These are phyloP conservation scores for Gastrolobium villosum DNA, from an alignment of 306 rosid species.

Conservation along the genomic window DNA sequence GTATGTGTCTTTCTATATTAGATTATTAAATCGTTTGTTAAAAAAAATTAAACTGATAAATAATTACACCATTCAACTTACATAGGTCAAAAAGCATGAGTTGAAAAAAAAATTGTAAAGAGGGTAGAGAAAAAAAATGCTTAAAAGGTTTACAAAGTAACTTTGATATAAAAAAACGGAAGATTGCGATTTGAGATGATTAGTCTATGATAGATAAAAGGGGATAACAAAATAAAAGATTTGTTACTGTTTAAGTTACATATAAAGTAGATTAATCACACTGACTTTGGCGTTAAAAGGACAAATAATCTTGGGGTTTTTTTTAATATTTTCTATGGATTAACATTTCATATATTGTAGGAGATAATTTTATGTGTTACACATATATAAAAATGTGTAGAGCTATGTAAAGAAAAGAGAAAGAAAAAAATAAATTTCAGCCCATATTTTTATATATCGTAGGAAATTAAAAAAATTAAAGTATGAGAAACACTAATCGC, in stretches of 20 bases:
- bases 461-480: too few relatives aligned
- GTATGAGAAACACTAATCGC: too few relatives aligned
- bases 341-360: too few relatives aligned
- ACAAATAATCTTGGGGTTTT: neutral
- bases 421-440: too few relatives aligned
- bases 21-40: too few relatives aligned
- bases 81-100: neutral
- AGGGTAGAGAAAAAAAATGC: neutral
- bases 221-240: neutral
- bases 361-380: too few relatives aligned
- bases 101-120: neutral
- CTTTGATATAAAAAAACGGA: neutral
- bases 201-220: neutral
- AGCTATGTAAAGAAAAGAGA: too few relatives aligned
- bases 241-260: conserved; percentile 13
- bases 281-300: conserved; percentile 31
- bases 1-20: too few relatives aligned
- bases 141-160: neutral
- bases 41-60: too few relatives aligned
- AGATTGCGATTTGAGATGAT: neutral
- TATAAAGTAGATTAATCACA: conserved; percentile 41
- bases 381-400: too few relatives aligned
- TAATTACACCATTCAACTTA: too few relatives aligned
- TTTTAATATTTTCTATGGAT: neutral
- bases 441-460: too few relatives aligned